Conservation (phyloP, 805 yeast species). For the Sugiyamaella lignohabitans region DNA sequence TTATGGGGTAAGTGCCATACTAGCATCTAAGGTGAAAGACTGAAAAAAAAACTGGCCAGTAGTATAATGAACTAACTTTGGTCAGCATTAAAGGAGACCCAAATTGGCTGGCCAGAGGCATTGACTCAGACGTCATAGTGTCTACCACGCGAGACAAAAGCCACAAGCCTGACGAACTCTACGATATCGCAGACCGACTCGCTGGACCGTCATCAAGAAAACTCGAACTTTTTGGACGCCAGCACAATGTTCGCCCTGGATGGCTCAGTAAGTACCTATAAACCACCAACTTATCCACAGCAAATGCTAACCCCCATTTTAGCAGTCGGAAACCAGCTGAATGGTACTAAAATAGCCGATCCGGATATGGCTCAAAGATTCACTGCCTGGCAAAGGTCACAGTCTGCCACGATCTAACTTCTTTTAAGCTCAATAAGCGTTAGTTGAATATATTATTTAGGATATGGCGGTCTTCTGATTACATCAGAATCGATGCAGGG, state of each 20-base stretch:
- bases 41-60: not conserved
- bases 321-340: constrained; percentile 64
- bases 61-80: too few species aligned
- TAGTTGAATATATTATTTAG: too few species aligned
- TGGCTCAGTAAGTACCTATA: constrained; percentile 55
- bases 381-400: constrained; percentile 9
- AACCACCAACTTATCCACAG: constrained; percentile 6
- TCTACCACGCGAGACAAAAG: constrained; percentile 83
- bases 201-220: constrained; percentile 75
- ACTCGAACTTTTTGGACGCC: constrained; percentile 83
- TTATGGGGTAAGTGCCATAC: constrained; percentile 51
- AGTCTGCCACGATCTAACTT: too few species aligned
- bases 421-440: too few species aligned
- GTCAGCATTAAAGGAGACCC: constrained; percentile 62
- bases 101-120: constrained; percentile 54
- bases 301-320: constrained; percentile 8
- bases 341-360: constrained; percentile 53
- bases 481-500: too few species aligned
- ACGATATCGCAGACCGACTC: constrained; percentile 76
- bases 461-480: too few species aligned
- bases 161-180: constrained; percentile 86
- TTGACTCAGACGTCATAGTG: constrained; percentile 73
- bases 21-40: not conserved
- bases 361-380: constrained; percentile 16
- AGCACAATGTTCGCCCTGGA: constrained; percentile 78